These are phyloP conservation scores for Besnoitia besnoiti DNA, from an alignment of 169 alveolate genomes.

Conservation along the genomic window DNA sequence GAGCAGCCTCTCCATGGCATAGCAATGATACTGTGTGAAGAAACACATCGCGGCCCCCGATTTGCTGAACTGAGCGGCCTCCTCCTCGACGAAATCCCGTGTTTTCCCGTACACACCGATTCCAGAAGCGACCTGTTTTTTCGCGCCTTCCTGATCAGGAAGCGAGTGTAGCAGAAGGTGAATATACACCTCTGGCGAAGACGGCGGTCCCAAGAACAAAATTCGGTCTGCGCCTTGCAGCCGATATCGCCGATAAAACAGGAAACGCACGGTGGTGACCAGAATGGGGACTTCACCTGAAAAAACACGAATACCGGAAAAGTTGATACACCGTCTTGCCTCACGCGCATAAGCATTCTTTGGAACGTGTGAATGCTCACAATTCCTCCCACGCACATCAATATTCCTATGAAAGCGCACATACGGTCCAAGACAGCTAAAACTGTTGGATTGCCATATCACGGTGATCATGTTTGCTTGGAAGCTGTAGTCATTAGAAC, in stretches of 20 bases:
- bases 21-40: neutral
- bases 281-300: conserved; percentile 59
- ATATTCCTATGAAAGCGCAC: too few relatives aligned
- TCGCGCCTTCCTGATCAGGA: conserved; percentile 6
- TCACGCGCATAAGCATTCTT: neutral
- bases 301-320: neutral
- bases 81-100: neutral
- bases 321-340: neutral
- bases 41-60: neutral
- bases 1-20: neutral
- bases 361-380: too few relatives aligned
- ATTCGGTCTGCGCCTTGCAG: conserved; percentile 70
- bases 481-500: too few relatives aligned
- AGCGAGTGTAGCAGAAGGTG: conserved; percentile 15
- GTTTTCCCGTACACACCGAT: neutral
- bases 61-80: neutral
- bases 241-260: conserved; percentile 73
- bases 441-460: too few relatives aligned
- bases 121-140: neutral
- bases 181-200: conserved; percentile 62
- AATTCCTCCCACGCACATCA: too few relatives aligned
- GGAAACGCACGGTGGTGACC: conserved; percentile 72
- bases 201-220: conserved; percentile 71
- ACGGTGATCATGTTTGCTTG: too few relatives aligned
- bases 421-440: too few relatives aligned